Base-by-base conservation (phyloP, 2,329 filamentous ascomycete genomes). In the Cadophora sp. region DNA sequence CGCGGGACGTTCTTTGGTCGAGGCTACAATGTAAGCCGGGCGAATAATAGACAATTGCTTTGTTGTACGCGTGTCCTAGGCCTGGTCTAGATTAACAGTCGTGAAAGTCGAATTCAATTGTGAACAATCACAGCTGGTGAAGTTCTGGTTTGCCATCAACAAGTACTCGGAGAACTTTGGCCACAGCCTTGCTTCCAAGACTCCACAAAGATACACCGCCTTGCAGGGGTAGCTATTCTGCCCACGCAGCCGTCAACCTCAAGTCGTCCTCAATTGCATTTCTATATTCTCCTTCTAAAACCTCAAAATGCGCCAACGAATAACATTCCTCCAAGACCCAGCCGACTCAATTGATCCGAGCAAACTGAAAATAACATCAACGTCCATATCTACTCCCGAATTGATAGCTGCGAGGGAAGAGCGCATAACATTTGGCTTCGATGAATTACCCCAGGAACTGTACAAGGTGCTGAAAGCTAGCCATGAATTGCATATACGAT, bases 401-500 rank as follows among this genome's bases (percentile, higher is more conserved):
- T 83, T 96, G 51, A 79, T 87, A 62, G 91, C 91, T 24, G 88
- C 89, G 16, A 90, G 92, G 72, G 92, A 98, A 80, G 92, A 96
- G 77, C 88, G 91, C 68, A 80, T 95, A 73, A 97, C 93, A 0
- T 80, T 96, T 70, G 84, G 86, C 46, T 81, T 94, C 24, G 84
- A 89, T 60, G 93, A 97, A 81, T 85, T 97, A 50, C 91, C 93
- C 4, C 76, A 80, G 19, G 89, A 92, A 79, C 79, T 96, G 19
- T 85, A 84, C 68, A 79, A 84, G 29, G 80, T 91, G 16, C 82
- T 97, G 29, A 83, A 85, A 64, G 83, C 87, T 74, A 88, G 87
- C 71, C 87, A 91, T 74, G 89, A 93, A 78, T 81, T 97, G 51
- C 91, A 95, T 79, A 82, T 97, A 68, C 88, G 91, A 77, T 97